These are phyloP conservation scores for Calendula officinalis DNA, from an alignment of 129 eudicot species.

Conservation along the genomic window DNA sequence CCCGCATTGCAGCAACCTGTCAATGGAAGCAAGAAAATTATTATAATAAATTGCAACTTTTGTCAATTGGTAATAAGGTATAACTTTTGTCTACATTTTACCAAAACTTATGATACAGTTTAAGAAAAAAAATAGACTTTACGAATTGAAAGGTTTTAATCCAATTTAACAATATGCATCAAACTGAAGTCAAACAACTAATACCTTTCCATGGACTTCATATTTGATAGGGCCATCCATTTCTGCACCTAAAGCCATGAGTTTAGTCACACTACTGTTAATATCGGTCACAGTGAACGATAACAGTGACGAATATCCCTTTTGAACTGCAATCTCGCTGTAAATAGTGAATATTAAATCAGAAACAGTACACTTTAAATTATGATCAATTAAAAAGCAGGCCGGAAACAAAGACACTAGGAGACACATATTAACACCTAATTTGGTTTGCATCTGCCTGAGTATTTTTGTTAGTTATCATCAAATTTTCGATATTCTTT, in stretches of 20 bases:
- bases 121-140: not conserved
- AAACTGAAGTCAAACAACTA: not conserved
- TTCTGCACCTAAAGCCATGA: slow-evolving; percentile 86
- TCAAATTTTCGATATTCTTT: too few relatives aligned
- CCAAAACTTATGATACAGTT: not conserved
- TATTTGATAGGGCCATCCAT: slow-evolving; percentile 88
- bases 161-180: not conserved
- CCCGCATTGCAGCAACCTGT: slow-evolving; percentile 82
- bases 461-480: too few relatives aligned
- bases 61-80: not conserved
- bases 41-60: not conserved
- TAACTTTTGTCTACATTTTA: not conserved
- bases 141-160: not conserved
- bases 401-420: not conserved
- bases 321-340: slow-evolving; percentile 58
- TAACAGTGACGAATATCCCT: slow-evolving; percentile 76
- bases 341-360: slow-evolving; percentile 13
- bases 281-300: slow-evolving; percentile 79
- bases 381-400: slow-evolving; percentile 6
- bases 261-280: slow-evolving; percentile 58
- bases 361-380: slow-evolving; percentile 38
- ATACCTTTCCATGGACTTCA: slow-evolving; percentile 90
- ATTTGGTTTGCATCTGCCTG: not conserved
- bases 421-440: slow-evolving; percentile 1
- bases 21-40: slow-evolving; percentile 2